Conservation (phyloP, 768 basidiomycete genomes). For the Calocybe cyanea region DNA sequence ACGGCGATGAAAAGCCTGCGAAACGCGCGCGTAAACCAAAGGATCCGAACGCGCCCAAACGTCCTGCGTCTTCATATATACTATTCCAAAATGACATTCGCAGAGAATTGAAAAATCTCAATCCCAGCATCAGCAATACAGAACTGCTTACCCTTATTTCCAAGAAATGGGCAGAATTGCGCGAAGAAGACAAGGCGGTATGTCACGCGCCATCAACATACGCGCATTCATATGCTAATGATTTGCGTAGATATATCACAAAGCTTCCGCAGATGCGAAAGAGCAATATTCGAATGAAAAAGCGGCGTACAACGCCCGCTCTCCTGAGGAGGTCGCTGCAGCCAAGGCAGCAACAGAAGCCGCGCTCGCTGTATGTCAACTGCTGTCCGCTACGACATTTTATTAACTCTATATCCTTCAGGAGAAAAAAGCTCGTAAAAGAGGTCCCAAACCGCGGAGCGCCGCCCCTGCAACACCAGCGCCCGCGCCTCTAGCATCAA, state of each 20-base stretch:
- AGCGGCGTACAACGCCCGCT: conserved; percentile 57
- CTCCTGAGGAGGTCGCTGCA: conserved; percentile 44
- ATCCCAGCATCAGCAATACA: conserved; percentile 62
- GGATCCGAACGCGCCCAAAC: conserved; percentile 93
- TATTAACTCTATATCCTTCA: conserved; percentile 6
- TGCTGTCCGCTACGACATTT: not conserved
- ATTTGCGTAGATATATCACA: conserved; percentile 45
- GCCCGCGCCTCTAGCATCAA: conserved; percentile 22
- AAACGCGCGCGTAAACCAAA: conserved; percentile 71
- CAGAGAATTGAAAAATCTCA: conserved; percentile 58
- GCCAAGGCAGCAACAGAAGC: conserved; percentile 42
- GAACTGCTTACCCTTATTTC: conserved; percentile 74
- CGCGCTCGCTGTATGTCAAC: conserved; percentile 29
- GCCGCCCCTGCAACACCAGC: conserved; percentile 5
- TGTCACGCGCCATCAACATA: conserved; percentile 26
- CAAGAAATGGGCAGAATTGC: conserved; percentile 69
- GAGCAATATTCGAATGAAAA: conserved; percentile 61
- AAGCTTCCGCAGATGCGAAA: conserved; percentile 56
- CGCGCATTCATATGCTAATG: conserved; percentile 7
- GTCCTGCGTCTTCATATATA: conserved; percentile 90
- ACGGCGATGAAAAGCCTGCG: conserved; percentile 34
- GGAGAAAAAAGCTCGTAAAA: conserved; percentile 20
- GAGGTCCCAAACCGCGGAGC: conserved; percentile 8
- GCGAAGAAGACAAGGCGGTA: conserved; percentile 71
- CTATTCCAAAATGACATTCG: conserved; percentile 92